Evolutionary conservation across 2,329 filamentous ascomycete species (phyloP).

Genomic region (Aspergillus melleus): DNA sequence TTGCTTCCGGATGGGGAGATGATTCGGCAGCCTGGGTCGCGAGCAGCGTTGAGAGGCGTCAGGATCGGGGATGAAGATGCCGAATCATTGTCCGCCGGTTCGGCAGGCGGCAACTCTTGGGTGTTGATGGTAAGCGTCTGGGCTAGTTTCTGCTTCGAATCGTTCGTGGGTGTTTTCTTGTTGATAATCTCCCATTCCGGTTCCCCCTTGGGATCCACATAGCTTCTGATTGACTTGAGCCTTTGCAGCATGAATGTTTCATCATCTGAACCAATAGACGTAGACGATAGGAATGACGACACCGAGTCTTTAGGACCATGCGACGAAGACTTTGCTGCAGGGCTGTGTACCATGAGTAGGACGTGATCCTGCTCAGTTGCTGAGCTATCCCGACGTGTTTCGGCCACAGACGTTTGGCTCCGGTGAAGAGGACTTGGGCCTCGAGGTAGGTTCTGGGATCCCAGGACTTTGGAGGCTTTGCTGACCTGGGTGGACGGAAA

Average conservation of each 20-base stretch:
- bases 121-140: constrained; percentile 17
- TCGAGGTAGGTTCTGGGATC: constrained; percentile 32
- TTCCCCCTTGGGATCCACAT: constrained; percentile 18
- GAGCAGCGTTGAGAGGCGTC: constrained; percentile 14
- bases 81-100: constrained; percentile 10
- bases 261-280: constrained; percentile 14
- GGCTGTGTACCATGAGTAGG: constrained; percentile 10
- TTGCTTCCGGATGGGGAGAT: constrained; percentile 18
- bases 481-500: constrained; percentile 37
- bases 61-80: constrained; percentile 17
- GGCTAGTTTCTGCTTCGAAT: constrained; percentile 2
- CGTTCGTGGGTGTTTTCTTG: constrained; percentile 9
- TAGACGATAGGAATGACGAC: constrained; percentile 19
- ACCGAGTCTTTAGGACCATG: constrained; percentile 19
- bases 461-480: constrained; percentile 33
- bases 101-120: constrained; percentile 9
- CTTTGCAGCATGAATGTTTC: constrained; percentile 17
- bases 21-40: constrained; percentile 12
- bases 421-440: constrained; percentile 27
- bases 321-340: background rate
- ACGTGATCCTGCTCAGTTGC: constrained; percentile 14
- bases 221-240: constrained; percentile 16
- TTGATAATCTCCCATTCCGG: constrained; percentile 27
- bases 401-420: constrained; percentile 21
- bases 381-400: constrained; percentile 14